These are phyloP conservation scores for Elaphomyces granulatus DNA, from an alignment of 495 filamentous ascomycete genomes.

Conservation along the genomic window DNA sequence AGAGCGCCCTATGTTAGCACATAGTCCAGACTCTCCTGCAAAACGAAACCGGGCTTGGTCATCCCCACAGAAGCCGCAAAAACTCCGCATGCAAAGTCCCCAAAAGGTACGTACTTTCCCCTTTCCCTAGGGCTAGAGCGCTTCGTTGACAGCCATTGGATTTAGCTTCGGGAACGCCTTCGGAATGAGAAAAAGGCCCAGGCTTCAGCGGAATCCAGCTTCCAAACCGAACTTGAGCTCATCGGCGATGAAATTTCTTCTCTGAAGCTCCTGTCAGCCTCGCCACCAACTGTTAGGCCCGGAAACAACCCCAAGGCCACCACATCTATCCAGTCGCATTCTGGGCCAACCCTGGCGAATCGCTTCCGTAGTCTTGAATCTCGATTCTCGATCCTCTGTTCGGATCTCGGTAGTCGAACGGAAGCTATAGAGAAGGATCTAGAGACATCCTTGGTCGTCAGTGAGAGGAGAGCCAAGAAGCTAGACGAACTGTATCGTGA, in stretches of 20 bases:
- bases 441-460: slow-evolving; percentile 51
- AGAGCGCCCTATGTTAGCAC: slow-evolving; percentile 35
- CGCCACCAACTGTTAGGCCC: slow-evolving; percentile 4
- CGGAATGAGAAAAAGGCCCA: slow-evolving; percentile 65
- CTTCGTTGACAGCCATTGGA: not conserved
- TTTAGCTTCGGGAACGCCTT: slow-evolving; percentile 65
- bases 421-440: slow-evolving; percentile 50
- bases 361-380: slow-evolving; percentile 51
- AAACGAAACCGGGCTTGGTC: slow-evolving; percentile 23
- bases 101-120: slow-evolving; percentile 43
- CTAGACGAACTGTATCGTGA: slow-evolving; percentile 85
- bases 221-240: slow-evolving; percentile 64
- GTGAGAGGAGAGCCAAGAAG: slow-evolving; percentile 63
- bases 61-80: slow-evolving; percentile 36
- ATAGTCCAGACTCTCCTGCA: slow-evolving; percentile 16
- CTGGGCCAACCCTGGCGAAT: slow-evolving; percentile 33
- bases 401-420: slow-evolving; percentile 45
- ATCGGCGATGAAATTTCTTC: slow-evolving; percentile 71
- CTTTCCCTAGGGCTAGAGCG: not conserved
- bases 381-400: slow-evolving; percentile 43
- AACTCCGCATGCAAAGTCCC: slow-evolving; percentile 74
- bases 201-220: slow-evolving; percentile 45
- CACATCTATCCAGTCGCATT: slow-evolving; percentile 7
- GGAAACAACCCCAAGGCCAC: slow-evolving; percentile 6
- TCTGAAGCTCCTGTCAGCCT: slow-evolving; percentile 30